These are phyloP conservation scores for Cylindrotheca fusiformis DNA, from an alignment of 108 stramenopile species.

Conservation along the genomic window DNA sequence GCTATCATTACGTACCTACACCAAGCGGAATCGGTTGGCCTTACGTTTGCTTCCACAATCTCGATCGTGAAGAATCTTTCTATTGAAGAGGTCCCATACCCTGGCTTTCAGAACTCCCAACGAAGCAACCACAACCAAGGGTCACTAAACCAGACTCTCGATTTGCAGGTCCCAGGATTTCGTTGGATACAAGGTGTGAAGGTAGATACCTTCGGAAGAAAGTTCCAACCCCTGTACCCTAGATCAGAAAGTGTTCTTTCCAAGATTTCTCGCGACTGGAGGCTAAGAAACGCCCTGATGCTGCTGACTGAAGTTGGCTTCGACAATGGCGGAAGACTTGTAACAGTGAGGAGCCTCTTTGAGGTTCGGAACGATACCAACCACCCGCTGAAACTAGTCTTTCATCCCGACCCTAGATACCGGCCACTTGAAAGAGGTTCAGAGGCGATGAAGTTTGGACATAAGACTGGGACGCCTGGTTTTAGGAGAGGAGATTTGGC, in stretches of 20 bases:
- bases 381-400: constrained; percentile 64
- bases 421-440: constrained; percentile 17
- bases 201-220: constrained; percentile 83
- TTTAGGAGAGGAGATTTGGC: no score
- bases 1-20: constrained; percentile 73
- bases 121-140: constrained; percentile 18
- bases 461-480: not conserved
- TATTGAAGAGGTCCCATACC: constrained; percentile 86
- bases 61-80: constrained; percentile 78
- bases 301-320: constrained; percentile 84
- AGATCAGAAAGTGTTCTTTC: constrained; percentile 46
- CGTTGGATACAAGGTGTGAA: constrained; percentile 79
- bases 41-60: constrained; percentile 84
- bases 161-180: constrained; percentile 90
- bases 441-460: not conserved
- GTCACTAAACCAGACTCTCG: constrained; percentile 59
- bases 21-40: constrained; percentile 59
- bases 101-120: constrained; percentile 52
- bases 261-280: constrained; percentile 71
- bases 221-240: constrained; percentile 69
- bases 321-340: constrained; percentile 85
- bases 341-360: constrained; percentile 78
- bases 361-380: constrained; percentile 82
- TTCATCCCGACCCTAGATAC: constrained; percentile 69
- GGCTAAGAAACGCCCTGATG: constrained; percentile 76